A percentile compares a stretch with the other conserved stretches of the same genome.
Evolutionary conservation across 2,329 filamentous ascomycete genomes (phyloP).

Genomic region (Domatiomyces globalis): DNA sequence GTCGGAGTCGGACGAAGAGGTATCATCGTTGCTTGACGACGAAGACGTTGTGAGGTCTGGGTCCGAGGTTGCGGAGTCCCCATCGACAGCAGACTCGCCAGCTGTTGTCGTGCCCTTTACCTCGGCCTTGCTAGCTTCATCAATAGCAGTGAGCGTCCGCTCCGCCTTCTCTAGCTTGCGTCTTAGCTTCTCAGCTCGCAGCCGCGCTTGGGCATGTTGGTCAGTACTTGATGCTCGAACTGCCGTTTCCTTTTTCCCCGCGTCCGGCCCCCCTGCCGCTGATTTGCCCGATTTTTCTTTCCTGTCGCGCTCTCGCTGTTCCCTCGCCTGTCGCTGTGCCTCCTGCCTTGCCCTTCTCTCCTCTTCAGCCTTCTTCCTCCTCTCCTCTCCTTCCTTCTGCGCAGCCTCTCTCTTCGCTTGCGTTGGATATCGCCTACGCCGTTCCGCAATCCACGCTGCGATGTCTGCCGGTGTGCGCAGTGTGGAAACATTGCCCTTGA

Average conservation of each 20-base stretch:
- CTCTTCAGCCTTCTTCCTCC: conserved; percentile 50
- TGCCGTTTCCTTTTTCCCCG: not conserved
- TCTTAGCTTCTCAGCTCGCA: conserved; percentile 28
- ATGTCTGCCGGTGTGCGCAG: conserved; percentile 52
- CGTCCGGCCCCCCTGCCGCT: not conserved
- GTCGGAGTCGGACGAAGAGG: conserved; percentile 4
- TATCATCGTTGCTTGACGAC: not conserved
- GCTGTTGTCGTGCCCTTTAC: conserved; percentile 9
- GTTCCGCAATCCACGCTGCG: conserved; percentile 64
- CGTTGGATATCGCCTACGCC: conserved; percentile 68
- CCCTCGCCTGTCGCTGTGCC: conserved; percentile 25
- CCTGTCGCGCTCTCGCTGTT: conserved; percentile 18
- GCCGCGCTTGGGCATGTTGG: conserved; percentile 5
- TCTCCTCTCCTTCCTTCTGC: conserved; percentile 35
- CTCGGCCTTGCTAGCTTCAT: conserved; percentile 7
- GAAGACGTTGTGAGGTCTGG: conserved; percentile 10
- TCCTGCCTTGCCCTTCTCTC: conserved; percentile 36
- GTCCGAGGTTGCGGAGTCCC: conserved; percentile 9
- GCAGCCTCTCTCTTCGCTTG: conserved; percentile 44
- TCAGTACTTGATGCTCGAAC: conserved; percentile 1
- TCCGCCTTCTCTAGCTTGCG: conserved; percentile 32
- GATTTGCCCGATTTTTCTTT: conserved; percentile 6
- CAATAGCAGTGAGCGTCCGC: conserved; percentile 14
- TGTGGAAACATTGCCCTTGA: conserved; percentile 40
- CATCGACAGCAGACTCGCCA: conserved; percentile 3